These are phyloP conservation scores for Ambrosiella beaveri DNA, from an alignment of 2,329 filamentous ascomycete genomes.

Conservation along the genomic window DNA sequence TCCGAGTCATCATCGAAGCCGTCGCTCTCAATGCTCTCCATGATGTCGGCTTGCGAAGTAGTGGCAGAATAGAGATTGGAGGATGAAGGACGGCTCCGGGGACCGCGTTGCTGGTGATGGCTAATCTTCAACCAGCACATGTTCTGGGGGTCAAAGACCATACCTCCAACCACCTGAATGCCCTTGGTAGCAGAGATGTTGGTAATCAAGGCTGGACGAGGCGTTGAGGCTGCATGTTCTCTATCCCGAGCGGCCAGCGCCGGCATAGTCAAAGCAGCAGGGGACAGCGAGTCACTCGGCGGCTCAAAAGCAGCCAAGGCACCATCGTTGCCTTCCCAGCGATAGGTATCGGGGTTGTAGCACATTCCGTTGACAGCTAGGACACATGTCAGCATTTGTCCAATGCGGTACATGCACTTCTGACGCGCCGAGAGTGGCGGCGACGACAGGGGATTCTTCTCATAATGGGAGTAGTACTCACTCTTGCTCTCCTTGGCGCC, in stretches of 20 bases:
- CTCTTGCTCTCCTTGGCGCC: constrained; percentile 61
- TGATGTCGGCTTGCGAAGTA: constrained; percentile 25
- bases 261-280: constrained; percentile 26
- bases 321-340: constrained; percentile 96
- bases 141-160: constrained; percentile 92
- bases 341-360: constrained; percentile 72
- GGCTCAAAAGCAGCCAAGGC: constrained; percentile 62
- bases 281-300: constrained; percentile 35
- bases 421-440: not conserved
- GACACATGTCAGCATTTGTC: constrained; percentile 18
- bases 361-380: constrained; percentile 84
- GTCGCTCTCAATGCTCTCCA: constrained; percentile 44
- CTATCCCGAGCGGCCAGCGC: constrained; percentile 33
- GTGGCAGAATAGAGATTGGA: constrained; percentile 11
- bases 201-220: constrained; percentile 67
- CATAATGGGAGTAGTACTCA: constrained; percentile 28
- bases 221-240: constrained; percentile 33
- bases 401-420: not conserved
- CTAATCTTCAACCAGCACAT: constrained; percentile 93
- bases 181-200: constrained; percentile 73
- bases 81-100: constrained; percentile 6
- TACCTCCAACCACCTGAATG: constrained; percentile 87
- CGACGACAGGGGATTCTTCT: not conserved
- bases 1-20: constrained; percentile 71
- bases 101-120: constrained; percentile 20